Base-by-base conservation (phyloP, 805 yeast genomes). In the Hanseniaspora nectarophila region DNA sequence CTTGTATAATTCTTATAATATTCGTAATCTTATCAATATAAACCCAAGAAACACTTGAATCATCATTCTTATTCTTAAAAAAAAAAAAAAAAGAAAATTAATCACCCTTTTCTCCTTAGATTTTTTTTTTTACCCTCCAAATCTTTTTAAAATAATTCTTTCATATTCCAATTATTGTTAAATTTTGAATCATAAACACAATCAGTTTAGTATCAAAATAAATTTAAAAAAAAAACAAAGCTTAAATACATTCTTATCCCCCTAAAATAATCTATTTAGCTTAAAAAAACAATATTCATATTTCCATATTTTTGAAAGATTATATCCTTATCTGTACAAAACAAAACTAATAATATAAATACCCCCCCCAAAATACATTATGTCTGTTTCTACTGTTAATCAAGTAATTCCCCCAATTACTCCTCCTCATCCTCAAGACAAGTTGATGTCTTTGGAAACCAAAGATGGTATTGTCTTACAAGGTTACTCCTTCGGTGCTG, bases 401-500 rank as follows among this genome's bases (percentile, higher is more conserved):
- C 60, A 62, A 55, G 58, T 65, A 57, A 67, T 66, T 60, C 81
- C 82, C 61, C 95, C 96, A 52, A 85, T 88, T 64, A 76, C 94
- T 60, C 95, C 95, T 51, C 92, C 95, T 59, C 77, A 87, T 81
- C 83, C 83, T 62, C 73, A 87, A 53, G 87, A 85, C 73, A 81
- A 82, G 60, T 72, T 88, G 69, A 78, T 86, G 76, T 82, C 95
- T 55, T 78, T 89, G 66, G 95, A 89, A 70, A 78, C 92, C 60
- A 83, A 84, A 61, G 88, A 85, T 67, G 96, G 96, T 60, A 69
- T 80, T 57, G 78, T 81, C 54, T 75, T 90, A 61, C 92, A 87
- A 70, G 98, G 98, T 71, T 87, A 84, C 73, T 90, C 97, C 20
- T 92, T 92, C 63, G 98, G 98, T 75, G 95, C 97, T 53, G 82